These are phyloP conservation scores for Ilyonectria mors-panacis DNA, from an alignment of 2,329 filamentous ascomycete species.

Conservation along the genomic window DNA sequence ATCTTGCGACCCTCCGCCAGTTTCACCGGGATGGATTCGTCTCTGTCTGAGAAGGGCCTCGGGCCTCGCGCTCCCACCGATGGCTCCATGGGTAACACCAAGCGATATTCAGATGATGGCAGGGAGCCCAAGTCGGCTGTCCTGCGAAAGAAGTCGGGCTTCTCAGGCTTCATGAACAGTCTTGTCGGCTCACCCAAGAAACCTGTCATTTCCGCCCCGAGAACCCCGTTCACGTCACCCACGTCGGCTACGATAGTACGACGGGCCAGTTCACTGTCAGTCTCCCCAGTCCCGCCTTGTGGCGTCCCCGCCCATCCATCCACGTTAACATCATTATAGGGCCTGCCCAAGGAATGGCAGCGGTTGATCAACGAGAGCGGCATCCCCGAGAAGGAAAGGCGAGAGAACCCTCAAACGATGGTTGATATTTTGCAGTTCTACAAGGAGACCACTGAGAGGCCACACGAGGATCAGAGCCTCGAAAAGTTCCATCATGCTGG, in stretches of 20 bases:
- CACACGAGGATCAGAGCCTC: slow-evolving; percentile 88
- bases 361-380: slow-evolving; percentile 94
- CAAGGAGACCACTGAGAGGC: slow-evolving; percentile 89
- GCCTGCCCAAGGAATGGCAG: slow-evolving; percentile 98
- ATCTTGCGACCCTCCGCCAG: slow-evolving; percentile 76
- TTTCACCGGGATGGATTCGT: slow-evolving; percentile 55
- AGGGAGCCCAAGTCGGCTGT: slow-evolving; percentile 73
- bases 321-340: slow-evolving; percentile 65
- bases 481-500: slow-evolving; percentile 96
- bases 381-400: slow-evolving; percentile 95
- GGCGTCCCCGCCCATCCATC: slow-evolving; percentile 33
- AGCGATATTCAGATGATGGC: slow-evolving; percentile 85
- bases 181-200: slow-evolving; percentile 88
- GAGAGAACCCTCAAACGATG: slow-evolving; percentile 95
- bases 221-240: slow-evolving; percentile 97
- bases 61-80: slow-evolving; percentile 58
- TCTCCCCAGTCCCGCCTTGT: slow-evolving; percentile 43
- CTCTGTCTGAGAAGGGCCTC: slow-evolving; percentile 55
- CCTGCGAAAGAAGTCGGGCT: slow-evolving; percentile 87
- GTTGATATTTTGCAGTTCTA: slow-evolving; percentile 97
- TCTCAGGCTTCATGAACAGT: slow-evolving; percentile 90
- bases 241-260: slow-evolving; percentile 96
- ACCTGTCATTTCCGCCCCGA: slow-evolving; percentile 95
- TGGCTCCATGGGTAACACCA: slow-evolving; percentile 66
- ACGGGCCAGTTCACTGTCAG: slow-evolving; percentile 96